Conservation (phyloP, 768 basidiomycete genomes). For the Hebeloma cylindrosporum region DNA sequence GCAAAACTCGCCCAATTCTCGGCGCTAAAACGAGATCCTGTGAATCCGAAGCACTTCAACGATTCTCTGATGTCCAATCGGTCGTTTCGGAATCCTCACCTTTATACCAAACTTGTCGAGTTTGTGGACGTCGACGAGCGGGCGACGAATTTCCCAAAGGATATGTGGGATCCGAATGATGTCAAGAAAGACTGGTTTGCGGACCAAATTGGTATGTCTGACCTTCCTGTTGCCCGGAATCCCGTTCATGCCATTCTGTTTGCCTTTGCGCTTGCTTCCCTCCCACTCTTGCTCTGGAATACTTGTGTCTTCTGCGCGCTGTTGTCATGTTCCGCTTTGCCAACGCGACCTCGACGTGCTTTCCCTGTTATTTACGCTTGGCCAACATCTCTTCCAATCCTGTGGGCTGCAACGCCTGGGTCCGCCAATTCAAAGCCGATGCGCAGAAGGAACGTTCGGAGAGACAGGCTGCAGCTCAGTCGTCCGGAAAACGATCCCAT, state of each 20-base stretch:
- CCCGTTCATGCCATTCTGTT: conserved; percentile 21
- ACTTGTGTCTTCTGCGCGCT: neutral
- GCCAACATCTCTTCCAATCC: conserved; percentile 13
- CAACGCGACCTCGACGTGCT: neutral
- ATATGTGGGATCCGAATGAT: conserved; percentile 72
- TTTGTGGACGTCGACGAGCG: conserved; percentile 91
- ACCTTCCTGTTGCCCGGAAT: conserved; percentile 10
- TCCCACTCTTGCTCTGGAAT: conserved; percentile 5
- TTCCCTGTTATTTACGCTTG: neutral
- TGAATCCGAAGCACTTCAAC: conserved; percentile 86
- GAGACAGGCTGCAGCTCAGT: conserved; percentile 51
- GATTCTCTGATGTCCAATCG: conserved; percentile 92
- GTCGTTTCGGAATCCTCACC: conserved; percentile 93
- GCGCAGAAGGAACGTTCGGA: conserved; percentile 65
- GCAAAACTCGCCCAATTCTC: conserved; percentile 81
- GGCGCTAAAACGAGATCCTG: conserved; percentile 60
- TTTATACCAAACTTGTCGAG: conserved; percentile 94
- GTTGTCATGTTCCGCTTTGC: conserved; percentile 1
- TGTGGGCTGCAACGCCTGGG: conserved; percentile 24
- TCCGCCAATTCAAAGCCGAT: conserved; percentile 47
- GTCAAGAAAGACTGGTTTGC: conserved; percentile 73
- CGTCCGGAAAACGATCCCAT: conserved; percentile 53
- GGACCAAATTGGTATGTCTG: conserved; percentile 69
- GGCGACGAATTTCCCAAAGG: conserved; percentile 74
- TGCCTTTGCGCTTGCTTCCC: conserved; percentile 13